These are phyloP conservation scores for Fusarium foetens DNA, from an alignment of 2,329 filamentous ascomycete species.

Conservation along the genomic window DNA sequence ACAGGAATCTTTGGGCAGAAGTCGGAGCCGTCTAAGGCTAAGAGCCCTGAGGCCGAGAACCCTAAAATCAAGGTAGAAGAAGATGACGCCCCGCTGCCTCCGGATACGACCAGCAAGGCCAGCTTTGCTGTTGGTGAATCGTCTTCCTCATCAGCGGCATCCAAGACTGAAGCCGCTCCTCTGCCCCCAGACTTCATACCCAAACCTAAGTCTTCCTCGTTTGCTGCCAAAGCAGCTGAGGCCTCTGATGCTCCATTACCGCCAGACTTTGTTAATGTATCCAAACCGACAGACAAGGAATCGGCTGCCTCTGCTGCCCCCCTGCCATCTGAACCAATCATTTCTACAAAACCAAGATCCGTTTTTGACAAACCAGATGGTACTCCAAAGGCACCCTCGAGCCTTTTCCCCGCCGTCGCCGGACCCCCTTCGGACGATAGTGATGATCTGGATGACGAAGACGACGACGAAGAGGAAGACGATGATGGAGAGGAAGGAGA, in stretches of 20 bases:
- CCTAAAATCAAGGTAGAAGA: conserved; percentile 52
- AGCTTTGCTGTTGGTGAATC: conserved; percentile 61
- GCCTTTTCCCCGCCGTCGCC: conserved; percentile 51
- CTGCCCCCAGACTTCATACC: conserved; percentile 56
- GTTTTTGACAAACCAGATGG: conserved; percentile 47
- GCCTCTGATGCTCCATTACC: conserved; percentile 47
- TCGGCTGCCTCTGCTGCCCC: conserved; percentile 17
- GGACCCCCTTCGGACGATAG: conserved; percentile 53
- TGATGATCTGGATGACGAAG: conserved; percentile 51
- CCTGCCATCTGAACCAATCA: conserved; percentile 25
- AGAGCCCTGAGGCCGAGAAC: conserved; percentile 33
- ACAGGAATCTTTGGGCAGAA: conserved; percentile 42
- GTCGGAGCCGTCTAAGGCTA: conserved; percentile 24
- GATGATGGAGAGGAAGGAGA: conserved; percentile 56
- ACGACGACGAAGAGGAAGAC: conserved; percentile 53
- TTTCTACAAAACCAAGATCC: conserved; percentile 25
- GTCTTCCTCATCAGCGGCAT: conserved; percentile 61
- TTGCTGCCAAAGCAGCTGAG: conserved; percentile 17
- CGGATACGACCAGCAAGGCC: conserved; percentile 65
- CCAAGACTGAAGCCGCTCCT: conserved; percentile 52
- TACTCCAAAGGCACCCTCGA: conserved; percentile 48
- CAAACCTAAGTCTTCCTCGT: conserved; percentile 27
- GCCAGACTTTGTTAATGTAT: conserved; percentile 45
- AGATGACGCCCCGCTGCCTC: conserved; percentile 60
- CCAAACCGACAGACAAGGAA: conserved; percentile 25